phyloP scores from a whole-genome alignment of 2,329 filamentous ascomycete genomes.

The Fusarium phyllophilum region DNA sequence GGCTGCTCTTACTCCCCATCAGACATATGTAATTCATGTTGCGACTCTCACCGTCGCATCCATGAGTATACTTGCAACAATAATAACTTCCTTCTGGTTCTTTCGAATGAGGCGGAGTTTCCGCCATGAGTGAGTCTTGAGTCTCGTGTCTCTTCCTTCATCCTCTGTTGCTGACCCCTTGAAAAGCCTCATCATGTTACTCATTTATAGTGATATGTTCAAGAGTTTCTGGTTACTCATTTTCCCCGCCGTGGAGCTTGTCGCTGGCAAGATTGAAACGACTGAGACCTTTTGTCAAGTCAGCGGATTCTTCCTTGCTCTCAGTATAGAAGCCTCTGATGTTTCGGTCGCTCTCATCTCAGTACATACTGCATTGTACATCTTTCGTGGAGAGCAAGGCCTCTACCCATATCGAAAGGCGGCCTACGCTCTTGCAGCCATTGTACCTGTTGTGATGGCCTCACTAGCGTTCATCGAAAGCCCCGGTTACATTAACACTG shows the following conservation, averaged over 20 bases:
- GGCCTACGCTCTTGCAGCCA: constrained; percentile 67
- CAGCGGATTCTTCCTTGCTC: constrained; percentile 73
- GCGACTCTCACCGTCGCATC: constrained; percentile 55
- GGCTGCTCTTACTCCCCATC: constrained; percentile 19
- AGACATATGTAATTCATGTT: constrained; percentile 40
- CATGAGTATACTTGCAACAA: constrained; percentile 65
- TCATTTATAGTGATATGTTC: constrained; percentile 77
- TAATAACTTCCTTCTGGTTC: constrained; percentile 76
- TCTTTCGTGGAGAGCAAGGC: constrained; percentile 72
- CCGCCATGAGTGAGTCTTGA: constrained; percentile 64
- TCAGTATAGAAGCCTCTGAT: constrained; percentile 77
- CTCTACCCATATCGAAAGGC: constrained; percentile 73
- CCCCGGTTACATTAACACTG: constrained; percentile 68
- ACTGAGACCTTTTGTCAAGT: constrained; percentile 71
- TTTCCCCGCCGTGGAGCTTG: constrained; percentile 69
- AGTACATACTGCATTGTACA: constrained; percentile 76
- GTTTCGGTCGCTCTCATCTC: constrained; percentile 78
- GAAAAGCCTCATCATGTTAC: constrained; percentile 74
- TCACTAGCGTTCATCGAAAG: constrained; percentile 71
- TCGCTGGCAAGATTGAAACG: constrained; percentile 60
- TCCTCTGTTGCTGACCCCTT: constrained; percentile 9
- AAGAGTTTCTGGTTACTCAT: constrained; percentile 76
- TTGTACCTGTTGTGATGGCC: constrained; percentile 69
- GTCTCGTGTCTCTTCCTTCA: constrained; percentile 39
- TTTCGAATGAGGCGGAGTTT: constrained; percentile 78